These are phyloP conservation scores for Myxozyma kluyveri DNA, from an alignment of 805 yeast species.

Conservation along the genomic window DNA sequence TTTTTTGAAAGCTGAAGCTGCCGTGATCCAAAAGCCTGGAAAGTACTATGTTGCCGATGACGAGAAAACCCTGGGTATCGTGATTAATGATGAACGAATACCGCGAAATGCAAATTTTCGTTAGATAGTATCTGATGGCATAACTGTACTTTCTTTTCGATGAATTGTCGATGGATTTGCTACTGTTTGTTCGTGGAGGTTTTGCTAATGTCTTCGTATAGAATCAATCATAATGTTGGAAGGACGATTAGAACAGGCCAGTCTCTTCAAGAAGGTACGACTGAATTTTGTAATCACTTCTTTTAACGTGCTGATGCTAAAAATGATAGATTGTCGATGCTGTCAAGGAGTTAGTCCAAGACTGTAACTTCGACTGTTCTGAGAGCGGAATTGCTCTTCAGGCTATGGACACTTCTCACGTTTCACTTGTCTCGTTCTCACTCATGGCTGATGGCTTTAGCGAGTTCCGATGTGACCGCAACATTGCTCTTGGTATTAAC, in stretches of 20 bases:
- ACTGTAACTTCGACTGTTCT: conserved; percentile 96
- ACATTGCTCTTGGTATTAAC: conserved; percentile 87
- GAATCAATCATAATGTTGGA: conserved; percentile 68
- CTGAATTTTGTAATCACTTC: background rate
- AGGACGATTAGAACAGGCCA: conserved; percentile 93
- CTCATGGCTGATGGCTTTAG: conserved; percentile 86
- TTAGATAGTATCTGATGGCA: conserved; percentile 28
- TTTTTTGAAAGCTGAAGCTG: background rate
- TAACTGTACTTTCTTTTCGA: background rate
- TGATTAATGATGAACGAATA: conserved; percentile 7
- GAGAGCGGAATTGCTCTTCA: conserved; percentile 92
- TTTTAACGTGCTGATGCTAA: conserved; percentile 5
- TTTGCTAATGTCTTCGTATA: background rate
- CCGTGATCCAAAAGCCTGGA: background rate
- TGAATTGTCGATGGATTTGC: no score
- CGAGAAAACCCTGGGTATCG: conserved; percentile 12
- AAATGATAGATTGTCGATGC: conserved; percentile 69
- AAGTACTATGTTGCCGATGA: conserved; percentile 8
- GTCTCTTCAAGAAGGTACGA: conserved; percentile 72
- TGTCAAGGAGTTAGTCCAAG: conserved; percentile 87
- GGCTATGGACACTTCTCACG: conserved; percentile 97
- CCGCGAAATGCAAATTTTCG: conserved; percentile 18
- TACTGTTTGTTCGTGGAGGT: background rate
- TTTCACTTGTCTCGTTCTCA: conserved; percentile 79
- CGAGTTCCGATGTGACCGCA: conserved; percentile 93